Evolutionary conservation across 192 early-diverging fungal genomes (phyloP).

Genomic region (Dissophora globulifera): DNA sequence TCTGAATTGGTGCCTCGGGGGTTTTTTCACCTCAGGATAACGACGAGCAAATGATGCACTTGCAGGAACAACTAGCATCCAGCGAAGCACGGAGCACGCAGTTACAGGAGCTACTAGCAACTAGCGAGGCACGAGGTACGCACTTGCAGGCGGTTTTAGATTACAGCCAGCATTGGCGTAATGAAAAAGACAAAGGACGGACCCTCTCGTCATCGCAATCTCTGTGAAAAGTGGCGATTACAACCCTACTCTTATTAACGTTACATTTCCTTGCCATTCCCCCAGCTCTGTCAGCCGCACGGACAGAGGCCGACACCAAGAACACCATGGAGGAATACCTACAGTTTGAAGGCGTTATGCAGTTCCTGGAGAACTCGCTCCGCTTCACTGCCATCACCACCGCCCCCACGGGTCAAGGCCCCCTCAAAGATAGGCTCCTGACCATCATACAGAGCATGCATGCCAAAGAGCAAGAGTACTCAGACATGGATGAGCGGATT

Average conservation of each 20-base stretch:
- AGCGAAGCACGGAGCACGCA: neutral
- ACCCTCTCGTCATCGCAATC: no score
- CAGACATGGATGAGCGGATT: neutral
- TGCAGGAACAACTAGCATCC: neutral
- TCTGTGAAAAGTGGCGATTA: no score
- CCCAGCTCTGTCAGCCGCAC: no score
- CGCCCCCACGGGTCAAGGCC: neutral
- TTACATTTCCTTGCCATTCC: no score
- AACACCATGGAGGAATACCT: neutral
- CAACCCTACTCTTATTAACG: no score
- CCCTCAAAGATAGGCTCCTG: neutral
- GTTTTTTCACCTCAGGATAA: neutral
- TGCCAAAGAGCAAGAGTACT: constrained; percentile 1
- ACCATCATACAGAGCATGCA: constrained; percentile 2
- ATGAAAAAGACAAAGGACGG: no score
- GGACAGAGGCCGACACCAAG: neutral
- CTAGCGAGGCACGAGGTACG: no score
- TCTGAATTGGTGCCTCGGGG: no score
- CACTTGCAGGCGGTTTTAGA: no score
- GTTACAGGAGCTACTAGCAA: no score
- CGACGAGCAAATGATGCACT: neutral
- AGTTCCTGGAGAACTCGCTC: constrained; percentile 14
- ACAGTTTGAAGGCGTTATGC: neutral
- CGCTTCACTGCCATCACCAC: constrained; percentile 3
- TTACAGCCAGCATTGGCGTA: no score